Evolutionary conservation across 208 protist genomes (phyloP).

Genomic region (Strigomonas culicis): DNA sequence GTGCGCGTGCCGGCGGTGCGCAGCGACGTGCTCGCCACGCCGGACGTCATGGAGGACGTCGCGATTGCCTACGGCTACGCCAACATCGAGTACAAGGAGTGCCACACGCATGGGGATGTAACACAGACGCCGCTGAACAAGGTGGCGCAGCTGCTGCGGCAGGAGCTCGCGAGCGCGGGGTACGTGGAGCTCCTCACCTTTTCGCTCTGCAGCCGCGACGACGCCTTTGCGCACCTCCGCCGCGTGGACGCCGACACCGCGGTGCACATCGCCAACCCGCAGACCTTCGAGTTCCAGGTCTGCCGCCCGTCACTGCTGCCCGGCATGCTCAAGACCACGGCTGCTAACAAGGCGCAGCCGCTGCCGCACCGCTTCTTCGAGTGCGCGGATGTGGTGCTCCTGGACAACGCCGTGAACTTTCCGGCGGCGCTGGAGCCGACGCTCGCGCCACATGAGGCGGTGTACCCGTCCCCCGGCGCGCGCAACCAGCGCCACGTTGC

Average conservation of each 20-base stretch:
- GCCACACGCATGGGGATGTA: conserved; percentile 75
- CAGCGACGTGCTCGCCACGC: conserved; percentile 95
- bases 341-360: conserved; percentile 85
- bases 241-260: conserved; percentile 70
- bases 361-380: conserved; percentile 97
- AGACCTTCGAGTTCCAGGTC: conserved; percentile 95
- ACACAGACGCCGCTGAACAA: conserved; percentile 93
- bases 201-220: conserved; percentile 89
- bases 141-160: conserved; percentile 89
- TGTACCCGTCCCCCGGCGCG: conserved; percentile 78
- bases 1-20: conserved; percentile 90
- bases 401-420: conserved; percentile 87
- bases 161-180: conserved; percentile 92
- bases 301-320: conserved; percentile 93
- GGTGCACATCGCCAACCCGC: conserved; percentile 92
- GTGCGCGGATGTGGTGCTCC: conserved; percentile 94
- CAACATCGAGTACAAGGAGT: conserved; percentile 89
- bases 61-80: conserved; percentile 98
- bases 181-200: conserved; percentile 97
- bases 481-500: conserved; percentile 87
- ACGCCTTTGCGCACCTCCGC: conserved; percentile 86
- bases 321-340: conserved; percentile 96
- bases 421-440: conserved; percentile 63
- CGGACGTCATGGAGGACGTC: conserved; percentile 98
- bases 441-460: neutral